Evolutionary conservation across 208 protist genomes (phyloP).

Genomic region (Strigomonas culicis): DNA sequence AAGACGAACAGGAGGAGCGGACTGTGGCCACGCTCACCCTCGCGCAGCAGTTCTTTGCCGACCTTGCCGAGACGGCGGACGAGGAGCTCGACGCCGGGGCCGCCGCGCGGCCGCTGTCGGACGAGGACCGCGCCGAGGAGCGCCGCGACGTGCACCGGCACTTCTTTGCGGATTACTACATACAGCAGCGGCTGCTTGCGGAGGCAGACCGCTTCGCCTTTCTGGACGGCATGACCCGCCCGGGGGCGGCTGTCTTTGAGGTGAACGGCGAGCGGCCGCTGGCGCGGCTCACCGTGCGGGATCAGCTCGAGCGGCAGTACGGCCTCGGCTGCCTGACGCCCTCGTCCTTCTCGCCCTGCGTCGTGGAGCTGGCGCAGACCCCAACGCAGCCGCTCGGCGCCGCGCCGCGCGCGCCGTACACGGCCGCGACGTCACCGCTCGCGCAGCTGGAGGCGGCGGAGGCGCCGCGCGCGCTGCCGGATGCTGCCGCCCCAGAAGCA

Average conservation of each 20-base stretch:
- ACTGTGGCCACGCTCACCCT: constrained; percentile 43
- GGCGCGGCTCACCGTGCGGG: constrained; percentile 47
- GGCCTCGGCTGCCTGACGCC: neutral
- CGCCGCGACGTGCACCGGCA: constrained; percentile 44
- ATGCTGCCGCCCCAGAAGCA: too few species aligned
- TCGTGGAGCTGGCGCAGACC: constrained; percentile 12
- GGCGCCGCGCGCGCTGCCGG: too few species aligned
- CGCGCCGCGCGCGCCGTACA: constrained; percentile 31
- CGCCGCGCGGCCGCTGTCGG: constrained; percentile 23
- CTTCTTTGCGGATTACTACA: constrained; percentile 80
- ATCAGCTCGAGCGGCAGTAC: constrained; percentile 55
- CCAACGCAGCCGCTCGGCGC: constrained; percentile 43
- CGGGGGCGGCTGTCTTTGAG: constrained; percentile 35
- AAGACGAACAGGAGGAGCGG: constrained; percentile 29
- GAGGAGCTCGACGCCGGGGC: constrained; percentile 44
- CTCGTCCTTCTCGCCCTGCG: neutral
- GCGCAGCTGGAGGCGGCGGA: constrained; percentile 11
- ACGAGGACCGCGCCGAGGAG: constrained; percentile 57
- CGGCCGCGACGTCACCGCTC: constrained; percentile 21
- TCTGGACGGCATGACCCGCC: constrained; percentile 53
- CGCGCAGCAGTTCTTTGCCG: constrained; percentile 55
- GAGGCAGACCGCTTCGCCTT: constrained; percentile 34
- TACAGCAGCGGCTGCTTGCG: constrained; percentile 44
- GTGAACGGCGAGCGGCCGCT: constrained; percentile 53
- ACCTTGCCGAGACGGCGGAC: constrained; percentile 53